phyloP scores from a whole-genome alignment of 768 basidiomycete genomes.

The Boletus speciosus region DNA sequence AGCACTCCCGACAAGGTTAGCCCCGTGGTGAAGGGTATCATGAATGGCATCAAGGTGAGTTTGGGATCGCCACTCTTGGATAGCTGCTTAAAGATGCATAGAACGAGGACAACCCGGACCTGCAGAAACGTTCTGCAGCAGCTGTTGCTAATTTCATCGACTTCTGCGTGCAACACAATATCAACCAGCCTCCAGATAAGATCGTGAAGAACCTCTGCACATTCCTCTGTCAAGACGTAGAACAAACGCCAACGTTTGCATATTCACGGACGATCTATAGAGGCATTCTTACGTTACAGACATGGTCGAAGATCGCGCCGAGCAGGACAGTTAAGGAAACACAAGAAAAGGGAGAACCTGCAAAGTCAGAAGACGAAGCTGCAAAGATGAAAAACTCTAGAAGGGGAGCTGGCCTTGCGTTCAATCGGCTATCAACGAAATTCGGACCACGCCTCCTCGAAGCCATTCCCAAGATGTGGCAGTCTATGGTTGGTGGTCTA shows the following conservation, averaged over 20 bases:
- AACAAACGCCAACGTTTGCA: slow-evolving; percentile 86
- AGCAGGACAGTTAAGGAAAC: slow-evolving; percentile 37
- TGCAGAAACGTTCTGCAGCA: slow-evolving; percentile 84
- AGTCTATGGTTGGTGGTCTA: slow-evolving; percentile 81
- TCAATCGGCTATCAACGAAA: slow-evolving; percentile 68
- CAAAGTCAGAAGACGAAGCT: slow-evolving; percentile 50
- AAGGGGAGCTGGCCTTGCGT: slow-evolving; percentile 82
- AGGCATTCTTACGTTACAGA: slow-evolving; percentile 76
- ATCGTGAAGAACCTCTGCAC: slow-evolving; percentile 96
- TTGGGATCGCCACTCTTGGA: neutral
- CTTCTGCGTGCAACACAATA: slow-evolving; percentile 70
- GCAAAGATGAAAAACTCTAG: slow-evolving; percentile 68
- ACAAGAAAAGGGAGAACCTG: slow-evolving; percentile 39
- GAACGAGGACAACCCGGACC: slow-evolving; percentile 85
- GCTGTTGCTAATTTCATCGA: slow-evolving; percentile 87
- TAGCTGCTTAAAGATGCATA: slow-evolving; percentile 29
- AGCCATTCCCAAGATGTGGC: slow-evolving; percentile 92
- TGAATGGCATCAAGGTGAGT: slow-evolving; percentile 93
- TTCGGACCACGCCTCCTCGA: slow-evolving; percentile 74
- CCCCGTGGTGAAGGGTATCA: slow-evolving; percentile 93
- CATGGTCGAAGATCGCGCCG: slow-evolving; percentile 36
- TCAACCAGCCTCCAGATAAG: slow-evolving; percentile 88
- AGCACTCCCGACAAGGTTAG: slow-evolving; percentile 91
- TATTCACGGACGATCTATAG: slow-evolving; percentile 55
- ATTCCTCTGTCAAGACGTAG: slow-evolving; percentile 89